Base-by-base conservation (phyloP, 352 stramenopile genomes). In the Blastocystis sp. region DNA sequence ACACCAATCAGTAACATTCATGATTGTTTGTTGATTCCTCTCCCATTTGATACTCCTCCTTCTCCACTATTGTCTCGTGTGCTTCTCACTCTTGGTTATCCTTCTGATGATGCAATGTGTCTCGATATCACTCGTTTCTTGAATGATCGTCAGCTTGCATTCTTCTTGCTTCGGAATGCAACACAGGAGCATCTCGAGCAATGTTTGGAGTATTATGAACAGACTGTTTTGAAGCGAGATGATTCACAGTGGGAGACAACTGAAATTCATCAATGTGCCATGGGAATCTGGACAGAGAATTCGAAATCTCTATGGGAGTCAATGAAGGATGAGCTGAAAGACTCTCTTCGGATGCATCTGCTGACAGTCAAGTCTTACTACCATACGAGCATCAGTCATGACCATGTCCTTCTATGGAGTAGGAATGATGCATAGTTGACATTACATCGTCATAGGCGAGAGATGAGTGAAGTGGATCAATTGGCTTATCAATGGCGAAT, bases 21-120 rank as follows among this genome's bases (percentile, higher is more conserved):
- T 46, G 69, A 80, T 37, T 80, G 69, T 80, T n/a, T 80, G 9
- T 24, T 80, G 11, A n/a, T 80, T 58, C n/a, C 49, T 11, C 29
- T 80, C 9, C 69, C 69, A 7, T 27, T 14, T 11, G 9, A 7
- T 39, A 73, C 61, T 21, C 24, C 57, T 29, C 61, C 32, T n/a
- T 73, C 61, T 11, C 61, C 61, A 12, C 61, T 39, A 0, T n/a
- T 73, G 7, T 5, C 5, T 19, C n/a, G 32, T 6, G 12, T 73
- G 61, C 32, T 73, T 9, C n/a, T 21, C 16, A 29, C 12, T 16
- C 1, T 73, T 0, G 61, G 61, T 14, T 73, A 27, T n/a, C 61
- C 61, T 6, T 7, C 12, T 11, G 61, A 19, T 39, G 61, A 73
- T n/a, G 16, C 61, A 9, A 39, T 73, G 12, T 73, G 61, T 73